Evolutionary conservation across 306 rosid genomes (phyloP).

Genomic region (Vicia sativa): DNA sequence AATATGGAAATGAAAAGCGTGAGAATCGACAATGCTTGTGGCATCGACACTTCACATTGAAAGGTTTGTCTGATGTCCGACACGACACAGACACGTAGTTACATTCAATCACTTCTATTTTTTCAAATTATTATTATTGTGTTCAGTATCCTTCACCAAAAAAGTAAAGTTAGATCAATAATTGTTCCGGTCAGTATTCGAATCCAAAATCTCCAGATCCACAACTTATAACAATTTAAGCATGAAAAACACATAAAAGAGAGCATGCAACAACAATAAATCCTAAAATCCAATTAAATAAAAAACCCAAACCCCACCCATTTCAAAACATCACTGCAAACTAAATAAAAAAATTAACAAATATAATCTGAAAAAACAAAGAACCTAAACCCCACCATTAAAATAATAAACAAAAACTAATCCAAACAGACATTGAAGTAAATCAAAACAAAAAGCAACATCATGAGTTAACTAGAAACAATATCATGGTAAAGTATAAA

Average conservation of each 20-base stretch:
- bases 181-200: neutral
- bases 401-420: neutral
- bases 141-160: too few species aligned
- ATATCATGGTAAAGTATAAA: neutral
- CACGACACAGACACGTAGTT: too few species aligned
- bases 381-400: constrained; percentile 9
- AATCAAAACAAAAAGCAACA: neutral
- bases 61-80: too few species aligned
- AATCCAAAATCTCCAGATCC: neutral
- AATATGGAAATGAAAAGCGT: neutral
- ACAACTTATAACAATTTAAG: neutral
- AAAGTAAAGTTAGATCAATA: neutral
- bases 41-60: too few species aligned
- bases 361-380: neutral
- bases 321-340: constrained; percentile 19
- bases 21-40: neutral
- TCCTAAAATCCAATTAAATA: neutral
- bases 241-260: constrained; percentile 9
- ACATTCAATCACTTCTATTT: too few species aligned
- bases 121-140: too few species aligned
- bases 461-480: neutral
- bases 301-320: constrained; percentile 6
- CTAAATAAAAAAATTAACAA: neutral
- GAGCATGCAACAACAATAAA: constrained; percentile 11
- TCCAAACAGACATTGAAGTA: constrained; percentile 10